Conservation (phyloP, 352 stramenopile species). For the Globisporangium solare region DNA sequence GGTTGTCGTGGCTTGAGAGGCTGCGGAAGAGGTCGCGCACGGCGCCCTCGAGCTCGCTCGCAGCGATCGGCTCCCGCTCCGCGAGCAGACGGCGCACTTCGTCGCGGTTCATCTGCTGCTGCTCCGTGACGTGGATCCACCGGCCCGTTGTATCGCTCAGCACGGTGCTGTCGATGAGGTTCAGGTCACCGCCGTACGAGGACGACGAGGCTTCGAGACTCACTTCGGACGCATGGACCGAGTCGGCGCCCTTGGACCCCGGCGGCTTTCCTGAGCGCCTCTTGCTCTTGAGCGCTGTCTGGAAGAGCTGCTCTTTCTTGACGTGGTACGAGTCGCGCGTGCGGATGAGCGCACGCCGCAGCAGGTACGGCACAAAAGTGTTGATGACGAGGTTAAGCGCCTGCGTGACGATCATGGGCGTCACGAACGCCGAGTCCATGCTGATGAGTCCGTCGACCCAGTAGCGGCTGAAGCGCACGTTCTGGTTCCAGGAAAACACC, state of each 20-base stretch:
- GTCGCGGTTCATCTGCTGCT: slow-evolving; percentile 25
- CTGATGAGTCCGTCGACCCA: slow-evolving; percentile 53
- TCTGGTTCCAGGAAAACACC: slow-evolving; percentile 34
- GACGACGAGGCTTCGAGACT: slow-evolving; percentile 13
- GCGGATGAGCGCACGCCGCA: slow-evolving; percentile 38
- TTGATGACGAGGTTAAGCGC: slow-evolving; percentile 65
- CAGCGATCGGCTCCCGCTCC: slow-evolving; percentile 31
- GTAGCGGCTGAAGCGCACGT: slow-evolving; percentile 49
- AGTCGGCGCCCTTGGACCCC: neutral
- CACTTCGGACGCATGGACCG: neutral
- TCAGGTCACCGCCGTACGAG: neutral
- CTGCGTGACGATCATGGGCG: slow-evolving; percentile 66
- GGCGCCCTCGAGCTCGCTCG: slow-evolving; percentile 30
- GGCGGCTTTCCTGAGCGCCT: neutral
- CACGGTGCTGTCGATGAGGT: slow-evolving; percentile 9
- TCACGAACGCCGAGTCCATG: slow-evolving; percentile 65
- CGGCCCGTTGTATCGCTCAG: slow-evolving; percentile 16
- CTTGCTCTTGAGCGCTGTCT: slow-evolving; percentile 17
- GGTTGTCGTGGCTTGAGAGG: slow-evolving; percentile 40
- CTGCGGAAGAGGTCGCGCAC: slow-evolving; percentile 32
- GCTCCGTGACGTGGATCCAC: slow-evolving; percentile 30
- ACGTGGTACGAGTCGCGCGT: slow-evolving; percentile 53
- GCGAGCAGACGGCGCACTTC: slow-evolving; percentile 30
- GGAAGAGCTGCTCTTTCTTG: slow-evolving; percentile 36
- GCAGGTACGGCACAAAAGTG: slow-evolving; percentile 53